Percentiles rank a stretch among this genome's conserved stretches.
phyloP scores from a whole-genome alignment of 2,329 filamentous ascomycete genomes.

The Penicillium sp. region DNA sequence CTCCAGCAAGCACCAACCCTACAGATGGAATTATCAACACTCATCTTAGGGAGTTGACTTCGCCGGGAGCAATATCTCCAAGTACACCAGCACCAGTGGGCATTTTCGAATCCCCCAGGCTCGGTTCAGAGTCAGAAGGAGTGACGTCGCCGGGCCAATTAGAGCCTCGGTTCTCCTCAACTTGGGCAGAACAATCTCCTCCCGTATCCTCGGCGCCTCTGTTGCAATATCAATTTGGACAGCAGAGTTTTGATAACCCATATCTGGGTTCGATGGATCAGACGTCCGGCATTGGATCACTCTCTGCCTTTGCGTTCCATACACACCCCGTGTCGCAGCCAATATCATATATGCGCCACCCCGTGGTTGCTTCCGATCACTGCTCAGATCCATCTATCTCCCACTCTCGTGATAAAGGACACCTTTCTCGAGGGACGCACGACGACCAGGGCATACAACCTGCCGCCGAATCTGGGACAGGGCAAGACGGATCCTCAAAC shows the following conservation, averaged over 20 bases:
- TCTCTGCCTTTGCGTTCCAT: conserved; percentile 31
- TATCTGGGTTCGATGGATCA: conserved; percentile 25
- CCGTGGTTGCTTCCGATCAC: conserved; percentile 39
- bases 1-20: conserved; percentile 9
- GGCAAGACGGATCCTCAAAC: not conserved
- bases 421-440: not conserved
- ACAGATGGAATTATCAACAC: conserved; percentile 15
- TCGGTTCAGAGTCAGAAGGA: conserved; percentile 6
- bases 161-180: conserved; percentile 13
- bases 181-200: conserved; percentile 24
- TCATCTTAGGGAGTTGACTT: conserved; percentile 12
- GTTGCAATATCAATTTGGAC: conserved; percentile 18
- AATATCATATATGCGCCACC: conserved; percentile 36
- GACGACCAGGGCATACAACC: conserved; percentile 6
- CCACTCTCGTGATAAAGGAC: conserved; percentile 6
- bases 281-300: conserved; percentile 24
- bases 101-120: conserved; percentile 18
- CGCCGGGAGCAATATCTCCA: conserved; percentile 15
- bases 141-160: conserved; percentile 12
- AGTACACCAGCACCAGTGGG: conserved; percentile 10
- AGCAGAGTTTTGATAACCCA: conserved; percentile 15
- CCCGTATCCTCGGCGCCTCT: conserved; percentile 13
- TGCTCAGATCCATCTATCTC: conserved; percentile 15
- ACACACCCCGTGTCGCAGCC: conserved; percentile 33
- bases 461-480: not conserved